Base-by-base conservation (phyloP, 176 grass and related monocot species). In the Miscanthus lutarioriparius region DNA sequence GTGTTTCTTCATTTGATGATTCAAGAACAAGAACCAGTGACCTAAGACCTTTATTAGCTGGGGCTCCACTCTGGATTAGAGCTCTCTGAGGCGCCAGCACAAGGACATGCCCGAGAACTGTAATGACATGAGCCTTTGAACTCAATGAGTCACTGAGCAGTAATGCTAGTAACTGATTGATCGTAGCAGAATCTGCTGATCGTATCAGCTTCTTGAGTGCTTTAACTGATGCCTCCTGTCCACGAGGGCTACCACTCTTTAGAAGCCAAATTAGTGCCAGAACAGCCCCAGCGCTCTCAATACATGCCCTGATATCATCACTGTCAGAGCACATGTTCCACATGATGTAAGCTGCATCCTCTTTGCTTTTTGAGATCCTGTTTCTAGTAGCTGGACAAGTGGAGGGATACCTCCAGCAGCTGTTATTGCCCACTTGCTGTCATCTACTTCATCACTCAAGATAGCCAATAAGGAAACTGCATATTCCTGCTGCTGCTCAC, bases 381-480 rank as follows among this genome's bases (percentile, higher is more conserved):
- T 94, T 90, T 95, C 93, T 59, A 98, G 81, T 64, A 95, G 73
- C 78, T 93, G 93, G 10, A 98, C 96, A 80, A 98, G 88, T 25
- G 93, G 96, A 86, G 95, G 93, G 49, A 98, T 95, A 58, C 93
- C 96, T 67, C 96, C 96, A 87, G 96, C 96, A 95, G 93, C 96
- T 71, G 93, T 95, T 83, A 98, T 94, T 76, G 93, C 96, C 93
- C 96, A 95, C 75, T 95, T 98, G 83, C 96, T 96, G 64, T 98
- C 93, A 83, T 95, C 96, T 90, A 95, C 87, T 91, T 94, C 80
- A 80, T 96, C 89, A 64, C 93, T 98, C 85, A 98, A 93, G 74
- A 96, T 96, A 70, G 87, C 85, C 74, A 98, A 89, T 54, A 98
- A 86, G 2, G 89, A 89, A 92, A 98, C 93, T 67, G 96, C 89